Percentiles rank a stretch among this genome's conserved stretches.
These are phyloP conservation scores for Cubamyces lactineus DNA, from an alignment of 768 basidiomycete genomes.

Conservation along the genomic window DNA sequence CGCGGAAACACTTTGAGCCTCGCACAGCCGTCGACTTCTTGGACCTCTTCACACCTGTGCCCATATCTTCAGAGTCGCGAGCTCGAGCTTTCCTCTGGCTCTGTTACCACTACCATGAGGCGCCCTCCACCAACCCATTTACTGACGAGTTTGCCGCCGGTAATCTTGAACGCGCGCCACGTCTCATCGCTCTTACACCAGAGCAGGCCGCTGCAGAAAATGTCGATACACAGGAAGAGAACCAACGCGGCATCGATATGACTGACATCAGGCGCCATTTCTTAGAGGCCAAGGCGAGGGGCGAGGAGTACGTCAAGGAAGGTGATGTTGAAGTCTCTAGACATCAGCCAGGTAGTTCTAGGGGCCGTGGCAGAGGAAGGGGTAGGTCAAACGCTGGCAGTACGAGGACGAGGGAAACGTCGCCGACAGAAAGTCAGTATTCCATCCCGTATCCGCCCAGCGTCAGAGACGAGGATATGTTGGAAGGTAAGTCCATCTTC, in stretches of 20 bases:
- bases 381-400: slow-evolving; percentile 1
- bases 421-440: slow-evolving; percentile 23
- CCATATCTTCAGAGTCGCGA: slow-evolving; percentile 44
- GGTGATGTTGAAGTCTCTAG: slow-evolving; percentile 11
- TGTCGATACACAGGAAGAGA: slow-evolving; percentile 47
- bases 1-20: slow-evolving; percentile 43
- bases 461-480: slow-evolving; percentile 14
- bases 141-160: slow-evolving; percentile 34
- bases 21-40: slow-evolving; percentile 38
- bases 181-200: slow-evolving; percentile 33
- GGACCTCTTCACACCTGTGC: slow-evolving; percentile 48
- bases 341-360: neutral
- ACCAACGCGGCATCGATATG: slow-evolving; percentile 46
- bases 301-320: slow-evolving; percentile 21
- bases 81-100: slow-evolving; percentile 53
- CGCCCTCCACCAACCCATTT: slow-evolving; percentile 42
- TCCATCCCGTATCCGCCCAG: slow-evolving; percentile 12
- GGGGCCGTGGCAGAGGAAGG: slow-evolving; percentile 17
- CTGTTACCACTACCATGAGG: slow-evolving; percentile 51
- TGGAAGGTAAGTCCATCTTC: slow-evolving; percentile 21
- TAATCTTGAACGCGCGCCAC: slow-evolving; percentile 35
- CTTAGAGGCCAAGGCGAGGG: slow-evolving; percentile 35
- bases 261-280: slow-evolving; percentile 41
- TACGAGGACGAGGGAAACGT: slow-evolving; percentile 19
- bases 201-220: slow-evolving; percentile 45